Evolutionary conservation across 2,329 filamentous ascomycete genomes (phyloP).

Genomic region (Ophioceras dolichostomum): DNA sequence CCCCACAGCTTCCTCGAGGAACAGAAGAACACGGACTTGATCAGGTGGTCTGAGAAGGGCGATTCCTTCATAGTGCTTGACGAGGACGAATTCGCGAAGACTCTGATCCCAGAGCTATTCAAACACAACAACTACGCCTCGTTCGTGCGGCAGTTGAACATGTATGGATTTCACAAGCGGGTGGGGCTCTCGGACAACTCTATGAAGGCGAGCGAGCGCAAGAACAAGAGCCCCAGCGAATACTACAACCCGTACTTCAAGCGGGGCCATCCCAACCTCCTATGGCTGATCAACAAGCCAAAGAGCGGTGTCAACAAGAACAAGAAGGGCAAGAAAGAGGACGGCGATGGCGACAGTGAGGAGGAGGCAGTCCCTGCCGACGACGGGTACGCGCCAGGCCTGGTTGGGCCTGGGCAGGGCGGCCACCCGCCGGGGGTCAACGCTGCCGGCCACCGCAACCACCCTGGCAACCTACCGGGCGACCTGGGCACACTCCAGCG

Average conservation of each 20-base stretch:
- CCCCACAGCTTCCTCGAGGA: constrained; percentile 74
- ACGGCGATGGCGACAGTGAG: constrained; percentile 59
- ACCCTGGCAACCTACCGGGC: constrained; percentile 11
- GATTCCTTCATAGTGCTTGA: constrained; percentile 95
- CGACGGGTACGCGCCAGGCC: constrained; percentile 19
- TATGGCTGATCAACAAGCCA: constrained; percentile 95
- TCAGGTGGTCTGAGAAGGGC: constrained; percentile 93
- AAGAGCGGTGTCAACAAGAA: constrained; percentile 55
- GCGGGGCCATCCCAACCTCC: constrained; percentile 77
- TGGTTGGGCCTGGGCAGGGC: constrained; percentile 6
- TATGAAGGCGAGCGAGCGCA: constrained; percentile 92
- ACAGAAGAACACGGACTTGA: constrained; percentile 84
- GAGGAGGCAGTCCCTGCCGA: constrained; percentile 45
- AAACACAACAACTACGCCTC: constrained; percentile 99
- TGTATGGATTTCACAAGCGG: constrained; percentile 79
- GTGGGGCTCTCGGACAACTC: constrained; percentile 91
- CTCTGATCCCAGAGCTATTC: constrained; percentile 92
- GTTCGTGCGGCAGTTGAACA: constrained; percentile 83
- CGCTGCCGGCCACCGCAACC: neutral
- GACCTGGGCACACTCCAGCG: constrained; percentile 40
- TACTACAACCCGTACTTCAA: constrained; percentile 97
- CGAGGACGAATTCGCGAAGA: constrained; percentile 97
- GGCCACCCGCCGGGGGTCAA: constrained; percentile 10
- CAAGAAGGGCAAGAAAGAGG: constrained; percentile 50
- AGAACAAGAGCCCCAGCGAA: constrained; percentile 96